phyloP scores from a whole-genome alignment of 1,139 yeast genomes.

The Wickerhamomyces sp. region DNA sequence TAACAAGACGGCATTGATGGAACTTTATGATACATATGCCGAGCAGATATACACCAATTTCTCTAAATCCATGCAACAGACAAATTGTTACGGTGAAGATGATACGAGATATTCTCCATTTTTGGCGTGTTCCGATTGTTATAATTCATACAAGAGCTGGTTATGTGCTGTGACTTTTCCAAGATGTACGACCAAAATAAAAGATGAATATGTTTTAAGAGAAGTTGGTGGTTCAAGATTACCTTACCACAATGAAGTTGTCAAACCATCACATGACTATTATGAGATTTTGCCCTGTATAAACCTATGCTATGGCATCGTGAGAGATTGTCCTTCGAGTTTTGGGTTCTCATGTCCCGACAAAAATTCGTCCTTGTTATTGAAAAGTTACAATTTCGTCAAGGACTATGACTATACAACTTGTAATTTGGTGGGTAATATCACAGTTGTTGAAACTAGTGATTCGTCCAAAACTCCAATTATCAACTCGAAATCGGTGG shows the following conservation, averaged over 20 bases:
- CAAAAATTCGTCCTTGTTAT: constrained; percentile 31
- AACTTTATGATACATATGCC: constrained; percentile 63
- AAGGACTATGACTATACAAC: constrained; percentile 28
- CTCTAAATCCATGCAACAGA: constrained; percentile 67
- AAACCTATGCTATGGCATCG: constrained; percentile 72
- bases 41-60: constrained; percentile 54
- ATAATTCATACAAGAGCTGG: constrained; percentile 75
- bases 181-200: constrained; percentile 56
- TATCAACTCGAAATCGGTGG: not conserved
- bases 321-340: constrained; percentile 76
- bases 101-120: constrained; percentile 73
- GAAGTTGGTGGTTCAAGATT: constrained; percentile 54
- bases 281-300: constrained; percentile 85
- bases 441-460: not conserved
- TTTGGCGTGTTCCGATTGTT: constrained; percentile 68
- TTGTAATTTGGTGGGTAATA: constrained; percentile 46
- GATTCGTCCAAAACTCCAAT: not conserved
- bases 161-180: constrained; percentile 90
- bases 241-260: constrained; percentile 45
- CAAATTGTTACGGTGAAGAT: constrained; percentile 69
- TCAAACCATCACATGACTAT: constrained; percentile 59
- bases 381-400: constrained; percentile 46
- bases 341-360: constrained; percentile 74
- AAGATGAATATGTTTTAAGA: constrained; percentile 45
- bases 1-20: constrained; percentile 27